These are phyloP conservation scores for Xylaria scruposa DNA, from an alignment of 495 filamentous ascomycete species.

Conservation along the genomic window DNA sequence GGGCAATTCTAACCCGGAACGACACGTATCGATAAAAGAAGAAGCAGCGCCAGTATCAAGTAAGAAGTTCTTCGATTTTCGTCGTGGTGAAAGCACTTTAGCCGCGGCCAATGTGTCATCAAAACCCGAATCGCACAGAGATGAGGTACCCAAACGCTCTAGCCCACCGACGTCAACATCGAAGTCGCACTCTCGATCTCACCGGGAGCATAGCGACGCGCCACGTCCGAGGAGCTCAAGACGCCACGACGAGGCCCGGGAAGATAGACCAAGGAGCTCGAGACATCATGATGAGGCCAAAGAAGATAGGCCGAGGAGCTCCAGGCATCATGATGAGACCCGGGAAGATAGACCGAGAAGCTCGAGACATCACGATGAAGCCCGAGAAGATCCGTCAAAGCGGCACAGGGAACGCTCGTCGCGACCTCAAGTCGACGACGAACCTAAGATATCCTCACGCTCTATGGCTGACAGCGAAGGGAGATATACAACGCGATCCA, in stretches of 20 bases:
- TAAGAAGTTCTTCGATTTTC: slow-evolving; percentile 52
- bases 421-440: not conserved
- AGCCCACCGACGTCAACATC: slow-evolving; percentile 39
- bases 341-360: slow-evolving; percentile 19
- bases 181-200: slow-evolving; percentile 11
- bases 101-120: slow-evolving; percentile 36
- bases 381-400: slow-evolving; percentile 1
- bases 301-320: not conserved
- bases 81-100: slow-evolving; percentile 44
- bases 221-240: slow-evolving; percentile 24
- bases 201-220: slow-evolving; percentile 24
- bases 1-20: slow-evolving; percentile 37
- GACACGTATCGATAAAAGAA: slow-evolving; percentile 33
- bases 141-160: slow-evolving; percentile 43
- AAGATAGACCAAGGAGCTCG: slow-evolving; percentile 21
- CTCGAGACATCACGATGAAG: slow-evolving; percentile 4
- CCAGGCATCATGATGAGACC: not conserved
- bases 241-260: not conserved
- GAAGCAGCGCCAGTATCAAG: slow-evolving; percentile 35
- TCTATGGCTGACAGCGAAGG: slow-evolving; percentile 13
- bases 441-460: slow-evolving; percentile 5
- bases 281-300: not conserved
- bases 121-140: slow-evolving; percentile 29
- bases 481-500: not conserved
- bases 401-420: slow-evolving; percentile 20